phyloP scores from a whole-genome alignment of 768 basidiomycete species.

The Phaeotremella fagi region DNA sequence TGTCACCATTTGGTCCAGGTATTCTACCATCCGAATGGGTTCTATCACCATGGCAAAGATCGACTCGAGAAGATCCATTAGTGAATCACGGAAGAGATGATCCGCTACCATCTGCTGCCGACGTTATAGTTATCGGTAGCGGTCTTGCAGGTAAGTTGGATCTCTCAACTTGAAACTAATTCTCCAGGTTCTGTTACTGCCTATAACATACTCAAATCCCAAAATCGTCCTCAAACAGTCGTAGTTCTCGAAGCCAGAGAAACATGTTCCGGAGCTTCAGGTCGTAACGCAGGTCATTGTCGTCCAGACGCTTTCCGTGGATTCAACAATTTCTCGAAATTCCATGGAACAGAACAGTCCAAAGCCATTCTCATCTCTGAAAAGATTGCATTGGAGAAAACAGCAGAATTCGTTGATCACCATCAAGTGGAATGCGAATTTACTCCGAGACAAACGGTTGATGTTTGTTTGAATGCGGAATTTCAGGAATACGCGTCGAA shows the following conservation, averaged over 20 bases:
- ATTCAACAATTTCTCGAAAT: conserved; percentile 50
- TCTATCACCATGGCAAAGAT: neutral
- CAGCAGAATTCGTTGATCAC: neutral
- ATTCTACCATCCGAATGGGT: neutral
- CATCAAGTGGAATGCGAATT: conserved; percentile 2
- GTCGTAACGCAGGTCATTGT: conserved; percentile 38
- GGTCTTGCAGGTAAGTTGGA: conserved; percentile 23
- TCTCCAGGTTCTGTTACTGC: conserved; percentile 3
- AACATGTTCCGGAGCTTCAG: conserved; percentile 23
- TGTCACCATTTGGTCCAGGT: conserved; percentile 2
- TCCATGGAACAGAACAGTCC: conserved; percentile 34
- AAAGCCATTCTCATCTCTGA: conserved; percentile 35
- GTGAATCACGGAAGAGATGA: neutral
- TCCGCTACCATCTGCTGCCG: conserved; percentile 9
- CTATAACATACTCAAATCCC: conserved; percentile 16
- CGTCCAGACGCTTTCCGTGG: conserved; percentile 17
- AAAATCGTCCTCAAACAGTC: conserved; percentile 19
- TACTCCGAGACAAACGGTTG: neutral
- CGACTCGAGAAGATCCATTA: neutral
- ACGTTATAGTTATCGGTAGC: conserved; percentile 22
- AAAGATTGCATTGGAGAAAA: conserved; percentile 52
- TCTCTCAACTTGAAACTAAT: too few relatives aligned
- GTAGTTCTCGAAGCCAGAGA: conserved; percentile 28
- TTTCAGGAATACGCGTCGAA: neutral
- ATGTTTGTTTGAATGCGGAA: neutral